These are phyloP conservation scores for Hymenoscyphus repandus DNA, from an alignment of 2,329 filamentous ascomycete genomes.

Conservation along the genomic window DNA sequence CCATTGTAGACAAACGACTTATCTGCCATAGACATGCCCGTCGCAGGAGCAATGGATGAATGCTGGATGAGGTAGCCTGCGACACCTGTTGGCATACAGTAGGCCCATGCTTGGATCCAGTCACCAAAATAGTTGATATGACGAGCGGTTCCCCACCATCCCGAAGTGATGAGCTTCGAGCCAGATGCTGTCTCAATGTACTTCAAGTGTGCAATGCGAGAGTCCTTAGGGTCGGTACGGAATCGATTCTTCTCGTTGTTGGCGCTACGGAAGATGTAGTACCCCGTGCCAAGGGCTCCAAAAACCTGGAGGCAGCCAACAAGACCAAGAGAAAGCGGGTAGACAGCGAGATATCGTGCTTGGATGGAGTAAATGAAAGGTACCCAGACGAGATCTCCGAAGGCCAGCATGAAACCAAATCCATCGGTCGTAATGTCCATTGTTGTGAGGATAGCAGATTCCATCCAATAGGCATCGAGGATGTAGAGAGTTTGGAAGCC, in stretches of 20 bases:
- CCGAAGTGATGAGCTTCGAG: conserved; percentile 73
- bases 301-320: conserved; percentile 60
- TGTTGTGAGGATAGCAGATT: conserved; percentile 82
- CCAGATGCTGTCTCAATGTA: conserved; percentile 82
- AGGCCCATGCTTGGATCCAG: conserved; percentile 91
- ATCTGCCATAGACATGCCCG: conserved; percentile 41
- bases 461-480: conserved; percentile 80
- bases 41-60: conserved; percentile 43
- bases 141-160: conserved; percentile 89
- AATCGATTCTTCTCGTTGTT: conserved; percentile 96
- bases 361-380: conserved; percentile 86
- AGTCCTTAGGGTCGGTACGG: conserved; percentile 79
- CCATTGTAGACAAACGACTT: conserved; percentile 46
- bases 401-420: conserved; percentile 91
- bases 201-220: conserved; percentile 70
- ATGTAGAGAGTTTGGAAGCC: conserved; percentile 76
- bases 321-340: conserved; percentile 74
- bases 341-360: conserved; percentile 75
- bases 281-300: conserved; percentile 65
- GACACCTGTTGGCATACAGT: conserved; percentile 78
- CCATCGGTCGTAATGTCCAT: conserved; percentile 93
- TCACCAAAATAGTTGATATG: conserved; percentile 97
- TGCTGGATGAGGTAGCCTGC: conserved; percentile 71
- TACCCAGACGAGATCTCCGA: conserved; percentile 89
- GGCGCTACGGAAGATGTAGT: conserved; percentile 86